A percentile compares a stretch with the other conserved stretches of the same genome.
Conservation (phyloP, 2,329 filamentous ascomycete species). For the Xylariaceae sp. region DNA sequence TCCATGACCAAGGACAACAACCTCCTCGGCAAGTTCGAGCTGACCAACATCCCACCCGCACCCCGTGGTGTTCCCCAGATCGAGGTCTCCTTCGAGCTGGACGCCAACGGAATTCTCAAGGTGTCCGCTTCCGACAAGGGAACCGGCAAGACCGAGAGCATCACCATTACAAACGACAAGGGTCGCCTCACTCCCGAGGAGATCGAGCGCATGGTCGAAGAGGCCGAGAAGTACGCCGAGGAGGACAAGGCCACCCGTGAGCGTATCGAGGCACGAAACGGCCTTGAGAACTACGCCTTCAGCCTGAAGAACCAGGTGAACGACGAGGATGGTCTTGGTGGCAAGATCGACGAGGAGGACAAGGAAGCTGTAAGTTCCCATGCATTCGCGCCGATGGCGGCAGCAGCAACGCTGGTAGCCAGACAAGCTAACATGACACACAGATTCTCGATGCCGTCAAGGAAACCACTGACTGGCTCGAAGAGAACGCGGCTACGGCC, state of each 20-base stretch:
- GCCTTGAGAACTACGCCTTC: constrained; percentile 98
- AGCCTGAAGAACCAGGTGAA: constrained; percentile 98
- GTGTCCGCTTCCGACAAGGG: constrained; percentile 96
- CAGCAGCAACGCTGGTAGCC: not conserved
- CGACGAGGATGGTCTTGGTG: constrained; percentile 91
- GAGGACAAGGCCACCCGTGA: constrained; percentile 98
- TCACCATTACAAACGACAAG: constrained; percentile 99
- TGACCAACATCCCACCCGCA: constrained; percentile 90
- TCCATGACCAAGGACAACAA: constrained; percentile 97
- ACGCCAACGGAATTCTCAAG: constrained; percentile 97
- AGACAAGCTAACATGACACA: constrained; percentile 31
- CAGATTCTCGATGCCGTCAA: constrained; percentile 90
- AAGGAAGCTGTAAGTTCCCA: constrained; percentile 83
- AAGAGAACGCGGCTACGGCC: constrained; percentile 84
- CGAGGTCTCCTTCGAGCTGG: constrained; percentile 95
- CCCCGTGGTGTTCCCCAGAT: constrained; percentile 97
- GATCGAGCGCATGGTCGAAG: constrained; percentile 98
- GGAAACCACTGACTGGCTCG: constrained; percentile 94
- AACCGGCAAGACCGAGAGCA: constrained; percentile 93
- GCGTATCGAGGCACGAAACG: constrained; percentile 94
- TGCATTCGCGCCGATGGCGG: too few relatives aligned
- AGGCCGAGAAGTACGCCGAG: constrained; percentile 98
- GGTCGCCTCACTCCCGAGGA: constrained; percentile 93
- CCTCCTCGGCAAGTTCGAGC: constrained; percentile 94
- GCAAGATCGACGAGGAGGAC: constrained; percentile 97